phyloP scores from a whole-genome alignment of 225 moss, liverwort and hornwort genomes.

The Marchantia paleacea region DNA sequence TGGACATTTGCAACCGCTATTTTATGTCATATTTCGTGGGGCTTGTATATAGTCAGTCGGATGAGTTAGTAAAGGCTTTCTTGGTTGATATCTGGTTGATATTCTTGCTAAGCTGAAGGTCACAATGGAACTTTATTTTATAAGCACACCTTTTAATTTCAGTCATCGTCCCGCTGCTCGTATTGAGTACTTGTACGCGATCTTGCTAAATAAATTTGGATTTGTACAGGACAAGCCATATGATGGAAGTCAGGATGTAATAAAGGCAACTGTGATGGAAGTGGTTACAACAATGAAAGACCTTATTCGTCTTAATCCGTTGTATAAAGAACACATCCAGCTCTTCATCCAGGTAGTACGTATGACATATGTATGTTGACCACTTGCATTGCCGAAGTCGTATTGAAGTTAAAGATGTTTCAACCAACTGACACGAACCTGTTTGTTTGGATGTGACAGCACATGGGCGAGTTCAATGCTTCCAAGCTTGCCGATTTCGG shows the following conservation, averaged over 20 bases:
- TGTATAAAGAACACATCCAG: constrained; percentile 95
- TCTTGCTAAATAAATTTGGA: too few relatives aligned
- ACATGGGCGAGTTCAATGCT: constrained; percentile 96
- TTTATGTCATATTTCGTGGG: too few relatives aligned
- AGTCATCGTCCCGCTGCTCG: too few relatives aligned
- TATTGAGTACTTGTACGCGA: too few relatives aligned
- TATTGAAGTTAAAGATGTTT: neutral
- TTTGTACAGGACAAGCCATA: constrained; percentile 78
- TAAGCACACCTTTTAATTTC: too few relatives aligned
- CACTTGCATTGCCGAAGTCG: neutral
- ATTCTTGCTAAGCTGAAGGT: too few relatives aligned
- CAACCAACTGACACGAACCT: neutral
- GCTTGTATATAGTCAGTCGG: too few relatives aligned
- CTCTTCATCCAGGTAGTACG: constrained; percentile 77
- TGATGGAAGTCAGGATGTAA: constrained; percentile 86
- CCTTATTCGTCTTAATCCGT: constrained; percentile 85
- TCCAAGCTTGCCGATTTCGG: constrained; percentile 93
- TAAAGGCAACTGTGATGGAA: constrained; percentile 92
- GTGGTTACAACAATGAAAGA: constrained; percentile 96
- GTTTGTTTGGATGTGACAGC: constrained; percentile 44
- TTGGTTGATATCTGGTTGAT: neutral
- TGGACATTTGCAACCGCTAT: too few relatives aligned
- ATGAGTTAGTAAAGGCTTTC: neutral
- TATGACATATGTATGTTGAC: neutral
- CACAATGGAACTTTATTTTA: too few relatives aligned